These are phyloP conservation scores for Saccharomycopsis sp. DNA, from an alignment of 805 yeast species.

Conservation along the genomic window DNA sequence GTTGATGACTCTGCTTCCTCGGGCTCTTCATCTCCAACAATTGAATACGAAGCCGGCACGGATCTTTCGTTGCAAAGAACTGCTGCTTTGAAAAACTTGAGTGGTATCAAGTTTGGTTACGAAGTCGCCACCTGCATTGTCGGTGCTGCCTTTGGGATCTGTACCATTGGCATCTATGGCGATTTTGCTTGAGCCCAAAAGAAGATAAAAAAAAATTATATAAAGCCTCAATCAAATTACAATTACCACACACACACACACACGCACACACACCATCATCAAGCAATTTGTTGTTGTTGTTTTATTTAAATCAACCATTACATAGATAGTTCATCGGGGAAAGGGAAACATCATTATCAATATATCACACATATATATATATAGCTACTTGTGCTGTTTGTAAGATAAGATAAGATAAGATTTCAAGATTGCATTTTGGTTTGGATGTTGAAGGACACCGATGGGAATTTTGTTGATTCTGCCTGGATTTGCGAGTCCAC, in stretches of 20 bases:
- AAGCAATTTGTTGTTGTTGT: too few species aligned
- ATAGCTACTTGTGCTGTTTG: not conserved
- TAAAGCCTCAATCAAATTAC: not conserved
- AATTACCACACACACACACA: not conserved
- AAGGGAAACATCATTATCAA: too few species aligned
- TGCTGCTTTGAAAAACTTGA: constrained; percentile 28
- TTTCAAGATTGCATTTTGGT: constrained; percentile 28
- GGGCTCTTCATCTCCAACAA: constrained; percentile 25
- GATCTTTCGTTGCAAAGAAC: constrained; percentile 34
- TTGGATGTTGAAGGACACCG: constrained; percentile 65
- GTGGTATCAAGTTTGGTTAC: constrained; percentile 31
- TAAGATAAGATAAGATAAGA: not conserved
- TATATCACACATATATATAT: too few species aligned
- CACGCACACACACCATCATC: not conserved
- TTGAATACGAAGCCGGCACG: constrained; percentile 37
- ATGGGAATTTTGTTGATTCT: constrained; percentile 52
- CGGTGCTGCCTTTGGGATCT: constrained; percentile 38
- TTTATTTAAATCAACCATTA: too few species aligned
- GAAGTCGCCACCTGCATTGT: constrained; percentile 34
- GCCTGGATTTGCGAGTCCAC: constrained; percentile 57
- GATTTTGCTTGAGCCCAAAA: constrained; percentile 28
- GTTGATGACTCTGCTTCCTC: constrained; percentile 22
- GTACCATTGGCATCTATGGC: constrained; percentile 50
- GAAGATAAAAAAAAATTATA: not conserved
- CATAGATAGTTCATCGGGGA: too few species aligned